These are phyloP conservation scores for Calvatia gigantea DNA, from an alignment of 768 basidiomycete genomes.

Conservation along the genomic window DNA sequence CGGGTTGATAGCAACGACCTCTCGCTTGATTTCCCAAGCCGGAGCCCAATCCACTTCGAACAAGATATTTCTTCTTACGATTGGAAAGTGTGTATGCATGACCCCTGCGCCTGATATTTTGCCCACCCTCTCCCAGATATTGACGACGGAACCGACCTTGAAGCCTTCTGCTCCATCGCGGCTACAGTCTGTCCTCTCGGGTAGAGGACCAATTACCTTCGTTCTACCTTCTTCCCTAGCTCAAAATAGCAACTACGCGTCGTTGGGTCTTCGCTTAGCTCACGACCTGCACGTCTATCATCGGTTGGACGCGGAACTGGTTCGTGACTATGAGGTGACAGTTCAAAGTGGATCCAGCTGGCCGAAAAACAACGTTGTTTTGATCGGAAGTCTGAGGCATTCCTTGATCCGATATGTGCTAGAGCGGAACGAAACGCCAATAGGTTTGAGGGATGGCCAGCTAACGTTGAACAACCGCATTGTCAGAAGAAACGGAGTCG, in stretches of 20 bases:
- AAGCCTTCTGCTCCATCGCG: conserved; percentile 42
- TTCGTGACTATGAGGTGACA: conserved; percentile 37
- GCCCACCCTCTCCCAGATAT: conserved; percentile 6
- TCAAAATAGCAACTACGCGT: conserved; percentile 25
- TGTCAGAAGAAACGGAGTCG: conserved; percentile 22
- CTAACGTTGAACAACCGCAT: conserved; percentile 24
- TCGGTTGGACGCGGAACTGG: conserved; percentile 62
- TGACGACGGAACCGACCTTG: neutral
- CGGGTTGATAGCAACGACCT: neutral
- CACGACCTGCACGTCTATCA: conserved; percentile 69
- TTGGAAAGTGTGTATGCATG: conserved; percentile 8
- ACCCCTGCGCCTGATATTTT: neutral
- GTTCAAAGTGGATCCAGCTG: conserved; percentile 21
- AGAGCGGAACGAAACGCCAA: conserved; percentile 26
- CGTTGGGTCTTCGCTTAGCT: conserved; percentile 61
- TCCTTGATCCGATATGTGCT: conserved; percentile 31
- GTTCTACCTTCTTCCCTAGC: conserved; percentile 40
- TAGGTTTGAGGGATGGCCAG: conserved; percentile 23
- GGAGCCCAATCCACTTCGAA: neutral
- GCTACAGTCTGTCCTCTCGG: conserved; percentile 62
- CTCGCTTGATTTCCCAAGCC: neutral
- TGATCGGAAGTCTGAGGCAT: conserved; percentile 45
- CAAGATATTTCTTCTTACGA: neutral
- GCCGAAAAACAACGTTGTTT: conserved; percentile 49
- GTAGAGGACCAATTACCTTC: conserved; percentile 49